Evolutionary conservation across 2,329 filamentous ascomycete genomes (phyloP).

Genomic region (Ceratocystis ficicola): DNA sequence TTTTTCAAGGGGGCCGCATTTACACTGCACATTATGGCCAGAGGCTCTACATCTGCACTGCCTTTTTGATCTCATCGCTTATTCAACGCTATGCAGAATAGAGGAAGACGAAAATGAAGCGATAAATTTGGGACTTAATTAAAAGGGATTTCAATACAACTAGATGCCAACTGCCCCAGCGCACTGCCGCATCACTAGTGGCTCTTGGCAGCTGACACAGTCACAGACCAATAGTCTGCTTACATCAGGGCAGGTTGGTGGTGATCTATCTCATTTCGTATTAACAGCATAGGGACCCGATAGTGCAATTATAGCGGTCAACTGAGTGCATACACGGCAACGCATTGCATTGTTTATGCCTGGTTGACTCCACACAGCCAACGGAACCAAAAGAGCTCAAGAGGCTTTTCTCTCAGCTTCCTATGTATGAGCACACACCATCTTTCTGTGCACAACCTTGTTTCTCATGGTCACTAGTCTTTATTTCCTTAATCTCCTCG

Average conservation of each 20-base stretch:
- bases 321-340: not conserved
- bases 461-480: not conserved
- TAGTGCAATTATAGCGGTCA: not conserved
- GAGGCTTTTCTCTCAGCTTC: not conserved
- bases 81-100: not conserved
- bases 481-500: slow-evolving; percentile 1
- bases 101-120: not conserved
- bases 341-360: not conserved
- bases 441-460: not conserved
- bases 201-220: not conserved
- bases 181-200: not conserved
- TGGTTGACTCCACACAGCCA: not conserved
- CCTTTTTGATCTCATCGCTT: slow-evolving; percentile 2
- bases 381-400: not conserved
- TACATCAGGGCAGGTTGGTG: not conserved
- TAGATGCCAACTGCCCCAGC: not conserved
- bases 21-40: too few relatives aligned
- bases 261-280: not conserved
- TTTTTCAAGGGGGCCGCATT: not conserved
- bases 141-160: not conserved
- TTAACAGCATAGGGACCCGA: not conserved
- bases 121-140: not conserved
- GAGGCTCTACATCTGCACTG: not conserved
- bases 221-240: not conserved
- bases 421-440: not conserved